phyloP scores from a whole-genome alignment of 2,329 filamentous ascomycete genomes.

The Myriosclerotinia scirpicola region DNA sequence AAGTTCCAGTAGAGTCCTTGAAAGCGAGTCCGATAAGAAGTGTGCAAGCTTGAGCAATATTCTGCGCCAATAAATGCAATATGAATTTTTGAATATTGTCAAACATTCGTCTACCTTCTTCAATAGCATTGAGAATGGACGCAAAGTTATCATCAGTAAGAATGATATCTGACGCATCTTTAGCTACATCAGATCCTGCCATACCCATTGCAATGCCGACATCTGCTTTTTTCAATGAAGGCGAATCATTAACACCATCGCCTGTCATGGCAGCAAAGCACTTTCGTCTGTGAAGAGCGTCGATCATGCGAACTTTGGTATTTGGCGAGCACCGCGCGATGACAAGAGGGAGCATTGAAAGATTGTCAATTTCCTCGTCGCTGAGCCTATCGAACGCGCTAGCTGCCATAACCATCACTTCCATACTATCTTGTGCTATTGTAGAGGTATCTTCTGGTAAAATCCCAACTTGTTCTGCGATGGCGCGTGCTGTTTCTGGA shows the following conservation, averaged over 20 bases:
- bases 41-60: conserved; percentile 80
- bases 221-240: conserved; percentile 59
- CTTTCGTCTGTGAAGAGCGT: conserved; percentile 61
- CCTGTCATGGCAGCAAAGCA: conserved; percentile 55
- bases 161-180: conserved; percentile 62
- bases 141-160: conserved; percentile 72
- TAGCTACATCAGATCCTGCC: conserved; percentile 61
- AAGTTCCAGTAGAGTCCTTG: conserved; percentile 68
- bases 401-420: conserved; percentile 71
- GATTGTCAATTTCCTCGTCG: conserved; percentile 71
- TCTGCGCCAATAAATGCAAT: conserved; percentile 63
- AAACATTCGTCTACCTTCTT: conserved; percentile 72
- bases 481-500: conserved; percentile 73
- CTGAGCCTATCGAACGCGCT: conserved; percentile 75
- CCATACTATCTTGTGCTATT: conserved; percentile 62
- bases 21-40: conserved; percentile 80
- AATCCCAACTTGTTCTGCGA: conserved; percentile 77
- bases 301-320: conserved; percentile 90
- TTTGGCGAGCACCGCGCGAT: conserved; percentile 81
- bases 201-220: conserved; percentile 63
- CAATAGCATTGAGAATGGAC: conserved; percentile 69
- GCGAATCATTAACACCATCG: conserved; percentile 52
- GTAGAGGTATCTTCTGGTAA: conserved; percentile 62
- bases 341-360: conserved; percentile 75
- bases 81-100: conserved; percentile 76